A percentile compares a stretch with the other conserved stretches of the same genome.
These are phyloP conservation scores for Vigna trinervia DNA, from an alignment of 306 rosid genomes.

Conservation along the genomic window DNA sequence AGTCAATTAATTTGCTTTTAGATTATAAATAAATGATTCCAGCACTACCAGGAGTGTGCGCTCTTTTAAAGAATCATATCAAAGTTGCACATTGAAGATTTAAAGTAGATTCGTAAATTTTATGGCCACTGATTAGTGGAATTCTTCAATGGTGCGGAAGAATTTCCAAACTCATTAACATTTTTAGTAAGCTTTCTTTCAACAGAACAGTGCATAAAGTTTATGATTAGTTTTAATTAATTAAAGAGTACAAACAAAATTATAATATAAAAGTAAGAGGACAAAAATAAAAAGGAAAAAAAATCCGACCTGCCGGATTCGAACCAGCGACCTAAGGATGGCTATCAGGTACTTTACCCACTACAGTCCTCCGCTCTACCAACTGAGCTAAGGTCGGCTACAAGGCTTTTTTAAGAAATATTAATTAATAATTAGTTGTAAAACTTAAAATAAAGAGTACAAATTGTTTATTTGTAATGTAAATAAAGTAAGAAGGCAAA, in stretches of 20 bases:
- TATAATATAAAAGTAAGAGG: too few relatives aligned
- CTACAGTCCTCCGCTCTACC: conserved; percentile 54
- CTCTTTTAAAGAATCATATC: background rate
- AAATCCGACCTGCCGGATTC: conserved; percentile 46
- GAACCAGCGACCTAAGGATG: conserved; percentile 47
- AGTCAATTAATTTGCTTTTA: background rate
- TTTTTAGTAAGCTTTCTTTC: background rate
- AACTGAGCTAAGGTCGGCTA: conserved; percentile 35
- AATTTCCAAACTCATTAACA: background rate
- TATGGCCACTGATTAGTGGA: too few relatives aligned
- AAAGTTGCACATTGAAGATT: background rate
- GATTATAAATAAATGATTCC: background rate
- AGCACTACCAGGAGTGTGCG: background rate
- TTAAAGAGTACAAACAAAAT: background rate
- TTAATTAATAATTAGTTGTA: too few relatives aligned
- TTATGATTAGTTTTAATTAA: background rate
- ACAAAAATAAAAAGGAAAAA: background rate
- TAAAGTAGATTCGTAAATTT: conserved; percentile 3
- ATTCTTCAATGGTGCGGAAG: background rate
- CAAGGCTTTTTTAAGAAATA: too few relatives aligned
- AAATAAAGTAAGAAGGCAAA: background rate
- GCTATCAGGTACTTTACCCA: background rate
- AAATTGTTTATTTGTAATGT: background rate
- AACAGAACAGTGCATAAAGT: background rate
- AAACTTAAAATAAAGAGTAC: background rate